phyloP scores from a whole-genome alignment of 2,329 filamentous ascomycete species.

The Amesomyces nigricolor region DNA sequence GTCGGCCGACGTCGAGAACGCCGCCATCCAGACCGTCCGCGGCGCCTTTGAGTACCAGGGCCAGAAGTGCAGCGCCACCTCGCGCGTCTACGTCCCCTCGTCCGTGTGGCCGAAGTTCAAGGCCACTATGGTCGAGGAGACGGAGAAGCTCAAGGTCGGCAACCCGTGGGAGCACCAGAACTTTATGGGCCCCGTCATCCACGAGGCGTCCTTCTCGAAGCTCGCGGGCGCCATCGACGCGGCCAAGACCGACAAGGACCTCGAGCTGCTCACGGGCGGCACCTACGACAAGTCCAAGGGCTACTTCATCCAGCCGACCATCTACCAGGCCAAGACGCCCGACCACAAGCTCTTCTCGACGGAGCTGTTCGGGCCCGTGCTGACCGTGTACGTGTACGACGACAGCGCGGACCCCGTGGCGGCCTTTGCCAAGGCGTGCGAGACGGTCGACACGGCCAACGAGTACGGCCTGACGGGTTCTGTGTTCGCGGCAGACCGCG shows the following conservation, averaged over 20 bases:
- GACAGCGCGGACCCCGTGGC: conserved; percentile 38
- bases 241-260: conserved; percentile 37
- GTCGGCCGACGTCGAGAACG: conserved; percentile 42
- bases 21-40: conserved; percentile 42
- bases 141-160: conserved; percentile 30
- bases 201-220: conserved; percentile 41
- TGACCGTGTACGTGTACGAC: conserved; percentile 43
- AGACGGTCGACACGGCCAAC: conserved; percentile 63
- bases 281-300: conserved; percentile 38
- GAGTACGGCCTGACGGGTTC: conserved; percentile 58
- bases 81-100: conserved; percentile 50
- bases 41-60: conserved; percentile 47
- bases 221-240: conserved; percentile 41
- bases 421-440: conserved; percentile 46
- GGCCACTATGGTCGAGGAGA: conserved; percentile 34
- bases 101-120: conserved; percentile 38
- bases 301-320: conserved; percentile 43
- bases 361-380: conserved; percentile 46
- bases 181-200: conserved; percentile 47
- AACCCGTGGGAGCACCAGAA: conserved; percentile 30
- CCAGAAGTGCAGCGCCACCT: conserved; percentile 48
- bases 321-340: conserved; percentile 39
- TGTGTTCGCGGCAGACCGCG: conserved; percentile 45
- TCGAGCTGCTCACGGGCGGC: conserved; percentile 42
- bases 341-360: conserved; percentile 40